A percentile compares a stretch with the other conserved stretches of the same genome.
phyloP scores from a whole-genome alignment of 768 basidiomycete species.

The Macrolepiota dolichaula region DNA sequence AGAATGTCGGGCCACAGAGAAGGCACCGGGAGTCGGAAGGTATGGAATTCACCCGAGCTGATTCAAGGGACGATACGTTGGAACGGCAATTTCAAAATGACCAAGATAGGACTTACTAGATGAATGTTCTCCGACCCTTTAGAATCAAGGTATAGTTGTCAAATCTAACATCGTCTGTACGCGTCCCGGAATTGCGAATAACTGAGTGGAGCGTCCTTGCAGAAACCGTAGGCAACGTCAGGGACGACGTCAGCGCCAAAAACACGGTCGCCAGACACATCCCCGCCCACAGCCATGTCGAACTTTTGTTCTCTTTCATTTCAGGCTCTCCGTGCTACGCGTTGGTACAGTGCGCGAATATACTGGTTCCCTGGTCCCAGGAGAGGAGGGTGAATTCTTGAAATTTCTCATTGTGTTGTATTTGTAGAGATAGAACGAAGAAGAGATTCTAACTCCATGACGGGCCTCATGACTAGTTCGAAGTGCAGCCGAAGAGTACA shows the following conservation, averaged over 20 bases:
- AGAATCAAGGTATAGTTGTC: conserved; percentile 74
- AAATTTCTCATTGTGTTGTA: neutral
- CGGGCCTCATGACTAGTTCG: conserved; percentile 11
- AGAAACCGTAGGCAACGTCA: conserved; percentile 6
- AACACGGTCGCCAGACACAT: conserved; percentile 8
- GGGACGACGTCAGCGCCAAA: conserved; percentile 10
- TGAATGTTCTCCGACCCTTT: conserved; percentile 65
- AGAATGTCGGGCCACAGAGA: conserved; percentile 80
- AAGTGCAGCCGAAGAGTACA: conserved; percentile 9
- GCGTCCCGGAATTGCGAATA: conserved; percentile 9
- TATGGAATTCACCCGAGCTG: conserved; percentile 85
- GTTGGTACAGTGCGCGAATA: neutral
- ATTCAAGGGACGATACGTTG: neutral
- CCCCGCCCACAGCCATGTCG: conserved; percentile 7
- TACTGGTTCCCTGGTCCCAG: neutral
- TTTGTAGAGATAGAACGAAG: conserved; percentile 9
- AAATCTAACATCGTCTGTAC: conserved; percentile 40
- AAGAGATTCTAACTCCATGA: neutral
- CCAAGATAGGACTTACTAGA: conserved; percentile 49
- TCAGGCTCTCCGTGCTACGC: neutral
- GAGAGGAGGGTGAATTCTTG: neutral
- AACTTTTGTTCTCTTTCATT: conserved; percentile 7
- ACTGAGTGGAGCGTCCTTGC: neutral
- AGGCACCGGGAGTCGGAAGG: conserved; percentile 77
- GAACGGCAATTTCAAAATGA: neutral